Conservation (phyloP, 805 yeast species). For the Danielozyma ontarioensis region DNA sequence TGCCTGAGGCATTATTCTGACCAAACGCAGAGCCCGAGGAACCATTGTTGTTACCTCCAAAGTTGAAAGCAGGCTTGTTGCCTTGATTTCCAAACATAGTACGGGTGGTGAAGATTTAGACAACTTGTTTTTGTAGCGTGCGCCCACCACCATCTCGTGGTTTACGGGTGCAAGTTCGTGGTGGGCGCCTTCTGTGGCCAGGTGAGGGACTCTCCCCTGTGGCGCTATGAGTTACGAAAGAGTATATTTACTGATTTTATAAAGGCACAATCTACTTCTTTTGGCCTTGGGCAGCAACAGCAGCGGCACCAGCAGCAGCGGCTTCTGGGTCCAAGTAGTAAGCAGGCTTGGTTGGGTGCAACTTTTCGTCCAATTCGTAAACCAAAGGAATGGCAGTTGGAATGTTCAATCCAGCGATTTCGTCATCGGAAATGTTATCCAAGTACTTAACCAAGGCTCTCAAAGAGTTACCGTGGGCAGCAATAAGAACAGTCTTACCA, state of each 20-base stretch:
- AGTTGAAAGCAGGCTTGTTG: conserved; percentile 3
- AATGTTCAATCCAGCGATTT: conserved; percentile 90
- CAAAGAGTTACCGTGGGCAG: conserved; percentile 98
- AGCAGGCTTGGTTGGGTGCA: conserved; percentile 87
- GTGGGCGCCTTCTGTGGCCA: too few species aligned
- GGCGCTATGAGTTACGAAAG: too few species aligned
- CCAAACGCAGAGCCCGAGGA: not conserved
- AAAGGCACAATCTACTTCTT: conserved; percentile 37
- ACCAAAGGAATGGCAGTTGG: conserved; percentile 99
- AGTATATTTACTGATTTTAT: too few species aligned
- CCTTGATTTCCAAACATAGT: too few species aligned
- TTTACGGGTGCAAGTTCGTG: too few species aligned
- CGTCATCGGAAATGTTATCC: conserved; percentile 87
- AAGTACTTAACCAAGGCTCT: conserved; percentile 95
- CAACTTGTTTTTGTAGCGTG: too few species aligned
- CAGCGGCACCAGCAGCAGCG: conserved; percentile 99
- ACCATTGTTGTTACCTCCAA: too few species aligned
- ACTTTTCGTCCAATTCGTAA: conserved; percentile 82
- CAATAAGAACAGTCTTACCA: conserved; percentile 87
- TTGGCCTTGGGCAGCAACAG: conserved; percentile 92
- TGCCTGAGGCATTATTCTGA: not conserved
- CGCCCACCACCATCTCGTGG: too few species aligned
- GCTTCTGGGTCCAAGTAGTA: conserved; percentile 99
- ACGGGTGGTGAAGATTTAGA: too few species aligned
- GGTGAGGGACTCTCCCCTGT: too few species aligned